Evolutionary conservation across 2,329 filamentous ascomycete species (phyloP), one percentile per base, ranked within the genome.

Genomic region (Elsinoe perseae): DNA sequence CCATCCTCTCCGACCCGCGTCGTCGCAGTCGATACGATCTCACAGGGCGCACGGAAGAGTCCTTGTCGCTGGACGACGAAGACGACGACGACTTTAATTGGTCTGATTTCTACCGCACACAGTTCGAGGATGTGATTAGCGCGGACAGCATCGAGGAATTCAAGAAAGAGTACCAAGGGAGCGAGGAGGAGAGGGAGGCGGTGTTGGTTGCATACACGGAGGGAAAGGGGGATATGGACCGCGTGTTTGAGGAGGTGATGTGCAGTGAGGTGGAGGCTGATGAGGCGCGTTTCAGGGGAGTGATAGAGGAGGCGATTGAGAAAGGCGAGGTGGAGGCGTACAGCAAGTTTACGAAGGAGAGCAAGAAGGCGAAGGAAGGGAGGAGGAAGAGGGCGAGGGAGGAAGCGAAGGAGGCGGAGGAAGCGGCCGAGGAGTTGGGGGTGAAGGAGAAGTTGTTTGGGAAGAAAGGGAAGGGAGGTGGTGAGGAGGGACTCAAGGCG

Each of bases 1-100:
- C 90, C 30, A 82, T 98, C 50, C 86, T 98, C 32, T 95, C 89
- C 28, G 89, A 96, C 64, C 78, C 86, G 20, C 77, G 79, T 18
- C 83, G 93, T 54, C 87, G 93, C 63, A 83, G 84, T 64, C 87
- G 89, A 58, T 98, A 95, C 75, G 92, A 98, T 68, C 78, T 80
- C 54, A 97, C 92, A 0, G 93, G 93, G 56, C 93, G 86, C 56
- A 97, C 91, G 0, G 83, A 87, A 9, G 91, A 96, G 67, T 85
- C 83, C 7, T 81, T 95, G 20, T 80, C 78, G 54, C 65, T 85
- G 28, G 72, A 77, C 9, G 48, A n/a, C 48, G 83, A 86, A 57
- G 87, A 85, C 55, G 75, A 88, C 58, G 87, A 85, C 55, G 75
- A 75, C 59, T 98, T 97, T 74, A 82, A 89, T 75, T 98, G 93